Conservation (phyloP, 1,139 yeast species). For the Pneumocystis wakefieldiae region DNA sequence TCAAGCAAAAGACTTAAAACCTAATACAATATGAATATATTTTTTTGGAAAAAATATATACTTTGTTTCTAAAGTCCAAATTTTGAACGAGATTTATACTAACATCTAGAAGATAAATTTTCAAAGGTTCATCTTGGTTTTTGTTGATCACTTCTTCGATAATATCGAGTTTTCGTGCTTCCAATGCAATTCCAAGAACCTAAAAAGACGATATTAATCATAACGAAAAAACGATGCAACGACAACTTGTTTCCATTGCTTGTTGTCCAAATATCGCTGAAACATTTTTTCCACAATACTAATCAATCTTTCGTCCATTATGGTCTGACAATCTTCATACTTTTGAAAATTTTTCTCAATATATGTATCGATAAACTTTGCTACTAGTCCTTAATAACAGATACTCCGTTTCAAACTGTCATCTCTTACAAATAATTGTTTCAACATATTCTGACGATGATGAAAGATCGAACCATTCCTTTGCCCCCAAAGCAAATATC, state of each 20-base stretch:
- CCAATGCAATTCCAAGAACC: conserved; percentile 76
- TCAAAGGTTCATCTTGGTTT: conserved; percentile 34
- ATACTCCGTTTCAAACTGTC: neutral
- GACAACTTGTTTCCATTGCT: conserved; percentile 45
- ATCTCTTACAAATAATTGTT: conserved; percentile 50
- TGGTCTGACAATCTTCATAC: conserved; percentile 28
- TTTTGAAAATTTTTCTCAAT: conserved; percentile 46
- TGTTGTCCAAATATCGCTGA: conserved; percentile 52
- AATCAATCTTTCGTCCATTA: conserved; percentile 48
- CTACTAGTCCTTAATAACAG: conserved; percentile 4
- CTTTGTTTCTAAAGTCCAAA: conserved; percentile 48
- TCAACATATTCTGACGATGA: conserved; percentile 77
- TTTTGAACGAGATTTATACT: conserved; percentile 52
- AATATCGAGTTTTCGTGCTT: conserved; percentile 72
- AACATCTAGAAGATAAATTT: conserved; percentile 65
- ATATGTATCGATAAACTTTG: conserved; percentile 79
- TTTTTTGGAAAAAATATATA: neutral
- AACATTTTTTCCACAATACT: conserved; percentile 77
- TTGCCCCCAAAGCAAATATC: conserved; percentile 74
- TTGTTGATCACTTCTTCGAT: conserved; percentile 35
- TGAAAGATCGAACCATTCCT: conserved; percentile 55
- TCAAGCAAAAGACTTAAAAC: conserved; percentile 36
- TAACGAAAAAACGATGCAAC: neutral
- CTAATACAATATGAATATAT: neutral
- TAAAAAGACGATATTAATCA: neutral